Base-by-base conservation (phyloP, 2,329 filamentous ascomycete genomes). In the Byssochlamys sp. region DNA sequence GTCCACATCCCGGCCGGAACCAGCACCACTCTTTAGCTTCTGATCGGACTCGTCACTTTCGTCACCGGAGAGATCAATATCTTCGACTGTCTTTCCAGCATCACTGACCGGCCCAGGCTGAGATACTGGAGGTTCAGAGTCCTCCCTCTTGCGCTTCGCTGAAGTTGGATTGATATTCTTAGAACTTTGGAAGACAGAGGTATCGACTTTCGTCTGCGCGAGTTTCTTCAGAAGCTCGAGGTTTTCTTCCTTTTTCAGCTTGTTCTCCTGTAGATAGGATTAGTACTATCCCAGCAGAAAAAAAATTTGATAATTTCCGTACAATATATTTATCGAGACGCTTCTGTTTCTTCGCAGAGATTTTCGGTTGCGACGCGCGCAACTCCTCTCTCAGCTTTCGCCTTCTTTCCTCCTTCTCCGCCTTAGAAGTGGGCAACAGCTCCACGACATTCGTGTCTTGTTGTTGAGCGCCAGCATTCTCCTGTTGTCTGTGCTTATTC, bases 231-330 rank as follows among this genome's bases (percentile, higher is more conserved):
- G 80, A 29, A 99, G 78, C 57, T 85, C 88, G 28, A 89, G 80
- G 67, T 90, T 95, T 72, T 97, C 92, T 69, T 99, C 94, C 72
- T 95, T 96, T 72, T 86, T 89, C 52, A 99, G 78, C 80, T 99
- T 99, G 58, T 83, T 94, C 67, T 97, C 91, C 80, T 82, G 65
- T 29, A 49, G 7, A 49, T 19, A 24, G n/a, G 48, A 59, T 68
- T 59, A 71, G 62, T 59, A 28, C 2, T 56, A 26, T 53, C 14
- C n/a, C 19, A 31, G 27, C 5, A 19, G 25, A 26, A 49, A 2
- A 14, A 4, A 35, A 4, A 31, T 31, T 9, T 11, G 12, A 35
- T 5, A 6, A 11, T 26, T 5, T 57, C 70, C 77, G 33, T 69
- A 82, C 81, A 71, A 88, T 84, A 63, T 87, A 88, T 67, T 87